These are phyloP conservation scores for Cyclotella choctawhatcheeana DNA, from an alignment of 108 stramenopile species.

Conservation along the genomic window DNA sequence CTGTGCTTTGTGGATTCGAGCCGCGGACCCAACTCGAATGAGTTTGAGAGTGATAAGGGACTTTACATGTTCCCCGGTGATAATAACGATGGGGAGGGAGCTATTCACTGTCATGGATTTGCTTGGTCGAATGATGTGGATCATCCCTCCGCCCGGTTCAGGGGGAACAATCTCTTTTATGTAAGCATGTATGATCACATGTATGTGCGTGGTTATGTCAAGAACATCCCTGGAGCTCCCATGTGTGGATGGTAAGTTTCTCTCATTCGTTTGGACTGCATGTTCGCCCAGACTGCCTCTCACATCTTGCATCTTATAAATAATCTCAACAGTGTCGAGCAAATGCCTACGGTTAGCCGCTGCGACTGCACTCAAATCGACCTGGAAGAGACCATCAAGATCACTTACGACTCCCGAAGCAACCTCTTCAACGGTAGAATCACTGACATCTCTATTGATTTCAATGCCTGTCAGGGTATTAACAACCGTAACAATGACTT, in stretches of 20 bases:
- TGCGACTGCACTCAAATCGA: slow-evolving; percentile 60
- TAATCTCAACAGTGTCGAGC: slow-evolving; percentile 42
- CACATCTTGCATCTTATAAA: neutral
- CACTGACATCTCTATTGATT: slow-evolving; percentile 36
- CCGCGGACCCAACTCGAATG: slow-evolving; percentile 16
- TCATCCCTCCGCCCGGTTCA: slow-evolving; percentile 25
- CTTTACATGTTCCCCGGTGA: slow-evolving; percentile 41
- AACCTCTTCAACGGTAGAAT: slow-evolving; percentile 18
- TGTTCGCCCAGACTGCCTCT: neutral
- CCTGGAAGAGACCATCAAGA: slow-evolving; percentile 30
- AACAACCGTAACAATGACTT: slow-evolving; percentile 53
- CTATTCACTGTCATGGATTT: slow-evolving; percentile 62
- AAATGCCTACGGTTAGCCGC: slow-evolving; percentile 60
- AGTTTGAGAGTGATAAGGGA: slow-evolving; percentile 7
- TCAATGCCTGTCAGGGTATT: slow-evolving; percentile 60
- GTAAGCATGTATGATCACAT: slow-evolving; percentile 64
- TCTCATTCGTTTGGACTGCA: neutral
- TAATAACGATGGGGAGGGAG: slow-evolving; percentile 39
- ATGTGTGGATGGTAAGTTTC: slow-evolving; percentile 57
- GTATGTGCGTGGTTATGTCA: slow-evolving; percentile 57
- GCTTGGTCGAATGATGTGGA: slow-evolving; percentile 52
- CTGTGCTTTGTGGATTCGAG: slow-evolving; percentile 52
- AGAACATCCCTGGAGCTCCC: slow-evolving; percentile 50
- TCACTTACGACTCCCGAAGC: slow-evolving; percentile 39
- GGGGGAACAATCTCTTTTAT: slow-evolving; percentile 56